Evolutionary conservation across 768 basidiomycete species (phyloP).

Genomic region (Scleroderma bovista): DNA sequence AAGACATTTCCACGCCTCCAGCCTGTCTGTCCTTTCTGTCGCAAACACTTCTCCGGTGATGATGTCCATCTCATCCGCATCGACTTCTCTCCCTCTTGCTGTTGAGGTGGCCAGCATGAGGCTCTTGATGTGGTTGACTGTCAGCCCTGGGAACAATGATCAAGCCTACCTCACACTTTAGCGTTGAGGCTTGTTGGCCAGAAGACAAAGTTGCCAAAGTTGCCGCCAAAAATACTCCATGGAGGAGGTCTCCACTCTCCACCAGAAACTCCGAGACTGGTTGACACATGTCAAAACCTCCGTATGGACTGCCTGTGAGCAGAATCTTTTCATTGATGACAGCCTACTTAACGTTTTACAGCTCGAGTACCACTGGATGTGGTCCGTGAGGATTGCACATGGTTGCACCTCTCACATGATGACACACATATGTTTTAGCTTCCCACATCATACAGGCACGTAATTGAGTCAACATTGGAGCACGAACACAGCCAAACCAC

Average conservation of each 20-base stretch:
- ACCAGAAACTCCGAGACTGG: conserved; percentile 69
- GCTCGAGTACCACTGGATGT: too few species aligned
- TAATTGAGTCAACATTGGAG: too few species aligned
- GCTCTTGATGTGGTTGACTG: conserved; percentile 35
- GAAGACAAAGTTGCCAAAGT: conserved; percentile 69
- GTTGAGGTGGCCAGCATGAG: conserved; percentile 41
- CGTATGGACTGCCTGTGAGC: too few species aligned
- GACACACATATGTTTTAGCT: too few species aligned
- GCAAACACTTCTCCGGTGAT: conserved; percentile 57
- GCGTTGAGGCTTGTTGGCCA: conserved; percentile 50
- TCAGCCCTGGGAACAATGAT: conserved; percentile 36
- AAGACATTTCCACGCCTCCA: conserved; percentile 57
- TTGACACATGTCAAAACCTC: conserved; percentile 42
- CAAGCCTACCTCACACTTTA: conserved; percentile 32
- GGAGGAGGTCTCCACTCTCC: conserved; percentile 65
- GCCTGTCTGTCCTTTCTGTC: conserved; percentile 73
- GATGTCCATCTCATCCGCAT: conserved; percentile 59
- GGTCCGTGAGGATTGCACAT: too few species aligned
- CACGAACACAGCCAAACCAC: too few species aligned
- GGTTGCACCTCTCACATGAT: too few species aligned
- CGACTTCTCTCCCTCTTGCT: conserved; percentile 56
- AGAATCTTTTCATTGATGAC: too few species aligned
- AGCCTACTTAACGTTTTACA: too few species aligned
- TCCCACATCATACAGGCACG: too few species aligned
- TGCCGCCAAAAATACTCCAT: conserved; percentile 75